Evolutionary conservation across 805 yeast species (phyloP).

Genomic region (Yarrowia keelungensis): DNA sequence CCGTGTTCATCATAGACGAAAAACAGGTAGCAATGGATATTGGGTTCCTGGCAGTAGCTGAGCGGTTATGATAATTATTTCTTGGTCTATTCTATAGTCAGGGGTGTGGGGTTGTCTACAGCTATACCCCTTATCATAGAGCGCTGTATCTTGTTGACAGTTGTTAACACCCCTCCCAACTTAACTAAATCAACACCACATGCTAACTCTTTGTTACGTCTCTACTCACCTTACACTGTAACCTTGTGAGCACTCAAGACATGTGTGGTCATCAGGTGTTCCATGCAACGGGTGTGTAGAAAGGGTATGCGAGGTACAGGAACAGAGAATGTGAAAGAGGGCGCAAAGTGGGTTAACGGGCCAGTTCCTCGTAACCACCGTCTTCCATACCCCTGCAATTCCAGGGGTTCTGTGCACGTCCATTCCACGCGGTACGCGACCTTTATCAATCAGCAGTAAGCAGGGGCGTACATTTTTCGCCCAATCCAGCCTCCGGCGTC

Average conservation of each 20-base stretch:
- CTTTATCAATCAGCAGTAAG: neutral
- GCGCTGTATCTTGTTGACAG: no score
- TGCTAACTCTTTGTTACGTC: neutral
- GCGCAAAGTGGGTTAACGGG: neutral
- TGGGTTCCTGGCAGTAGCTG: no score
- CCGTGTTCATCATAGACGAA: neutral
- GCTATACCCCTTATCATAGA: no score
- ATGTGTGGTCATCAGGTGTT: constrained; percentile 6
- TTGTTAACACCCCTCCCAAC: no score
- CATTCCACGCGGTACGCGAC: neutral
- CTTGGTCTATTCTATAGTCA: no score
- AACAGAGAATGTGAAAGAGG: neutral
- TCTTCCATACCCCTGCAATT: no score
- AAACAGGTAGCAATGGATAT: neutral
- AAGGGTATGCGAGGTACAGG: constrained; percentile 32
- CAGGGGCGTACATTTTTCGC: neutral
- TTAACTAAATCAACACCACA: neutral
- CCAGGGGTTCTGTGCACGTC: neutral
- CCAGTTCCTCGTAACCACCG: neutral
- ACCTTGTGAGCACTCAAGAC: neutral
- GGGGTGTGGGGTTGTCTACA: no score
- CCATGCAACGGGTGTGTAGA: constrained; percentile 12
- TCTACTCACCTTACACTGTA: neutral
- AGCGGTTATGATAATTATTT: no score
- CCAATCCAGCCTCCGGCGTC: neutral